Conservation (phyloP, 352 stramenopile species). For the Poterioochromonas sp. region DNA sequence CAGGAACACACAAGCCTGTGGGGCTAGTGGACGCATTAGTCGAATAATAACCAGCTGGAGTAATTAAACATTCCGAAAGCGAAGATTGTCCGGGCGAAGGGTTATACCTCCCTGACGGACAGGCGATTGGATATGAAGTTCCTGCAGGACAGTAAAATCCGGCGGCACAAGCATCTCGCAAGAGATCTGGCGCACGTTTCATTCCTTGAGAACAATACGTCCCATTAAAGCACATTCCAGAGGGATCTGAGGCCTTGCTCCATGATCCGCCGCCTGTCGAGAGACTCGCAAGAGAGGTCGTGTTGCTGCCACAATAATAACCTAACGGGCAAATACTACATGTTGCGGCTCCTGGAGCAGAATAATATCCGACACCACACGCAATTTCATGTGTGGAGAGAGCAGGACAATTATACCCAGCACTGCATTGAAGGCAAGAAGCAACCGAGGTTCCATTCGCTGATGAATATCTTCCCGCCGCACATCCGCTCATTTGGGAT, state of each 20-base stretch:
- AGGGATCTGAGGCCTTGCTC: slow-evolving; percentile 28
- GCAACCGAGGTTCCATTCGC: slow-evolving; percentile 34
- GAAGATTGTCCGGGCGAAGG: background rate
- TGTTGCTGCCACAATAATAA: slow-evolving; percentile 43
- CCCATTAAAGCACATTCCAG: slow-evolving; percentile 35
- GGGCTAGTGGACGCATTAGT: slow-evolving; percentile 38
- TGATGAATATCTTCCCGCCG: slow-evolving; percentile 40
- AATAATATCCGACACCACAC: slow-evolving; percentile 38
- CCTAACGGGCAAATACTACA: slow-evolving; percentile 44
- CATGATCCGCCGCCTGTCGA: slow-evolving; percentile 20
- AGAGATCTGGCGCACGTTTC: slow-evolving; percentile 25
- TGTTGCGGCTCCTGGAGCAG: slow-evolving; percentile 30
- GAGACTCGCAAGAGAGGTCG: slow-evolving; percentile 28
- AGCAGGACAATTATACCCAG: slow-evolving; percentile 46
- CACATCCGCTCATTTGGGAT: slow-evolving; percentile 35
- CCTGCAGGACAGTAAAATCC: slow-evolving; percentile 76
- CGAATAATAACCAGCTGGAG: slow-evolving; percentile 44
- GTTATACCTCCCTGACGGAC: slow-evolving; percentile 58
- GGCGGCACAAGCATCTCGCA: slow-evolving; percentile 44
- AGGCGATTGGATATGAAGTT: slow-evolving; percentile 56
- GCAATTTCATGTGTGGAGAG: slow-evolving; percentile 50
- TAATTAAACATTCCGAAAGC: slow-evolving; percentile 28
- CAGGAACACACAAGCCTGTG: slow-evolving; percentile 64
- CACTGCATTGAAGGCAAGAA: slow-evolving; percentile 39
- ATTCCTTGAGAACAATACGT: slow-evolving; percentile 44